Conservation (phyloP, 2,329 filamentous ascomycete genomes). For the Pseudopyricularia cyperi region DNA sequence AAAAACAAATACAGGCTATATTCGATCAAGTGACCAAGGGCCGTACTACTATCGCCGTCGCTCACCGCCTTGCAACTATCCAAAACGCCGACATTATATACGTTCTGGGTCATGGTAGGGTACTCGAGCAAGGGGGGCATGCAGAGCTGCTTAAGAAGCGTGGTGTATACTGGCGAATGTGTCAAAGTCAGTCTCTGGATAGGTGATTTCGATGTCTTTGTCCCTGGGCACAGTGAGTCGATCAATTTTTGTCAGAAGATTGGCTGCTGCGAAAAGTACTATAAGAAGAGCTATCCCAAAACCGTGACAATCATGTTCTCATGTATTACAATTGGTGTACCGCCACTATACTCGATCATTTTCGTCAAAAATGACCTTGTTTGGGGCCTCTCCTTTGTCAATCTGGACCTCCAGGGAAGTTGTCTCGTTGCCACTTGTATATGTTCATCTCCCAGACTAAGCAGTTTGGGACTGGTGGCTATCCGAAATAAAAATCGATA, state of each 20-base stretch:
- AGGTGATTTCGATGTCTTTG: conserved; percentile 15
- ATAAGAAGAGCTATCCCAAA: too few species aligned
- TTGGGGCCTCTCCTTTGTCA: too few species aligned
- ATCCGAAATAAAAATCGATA: too few species aligned
- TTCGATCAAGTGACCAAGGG: conserved; percentile 49
- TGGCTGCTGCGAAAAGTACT: too few species aligned
- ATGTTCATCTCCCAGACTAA: too few species aligned
- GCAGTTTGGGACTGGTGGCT: too few species aligned
- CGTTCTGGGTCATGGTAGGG: conserved; percentile 54
- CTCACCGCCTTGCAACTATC: conserved; percentile 44
- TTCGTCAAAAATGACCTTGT: too few species aligned
- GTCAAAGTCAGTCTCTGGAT: conserved; percentile 45
- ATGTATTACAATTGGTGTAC: too few species aligned
- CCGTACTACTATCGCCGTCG: conserved; percentile 59
- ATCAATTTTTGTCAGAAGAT: not conserved
- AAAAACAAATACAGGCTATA: conserved; percentile 49
- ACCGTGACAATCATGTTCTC: too few species aligned
- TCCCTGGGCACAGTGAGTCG: not conserved
- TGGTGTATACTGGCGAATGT: conserved; percentile 47
- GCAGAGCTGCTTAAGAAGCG: conserved; percentile 33
- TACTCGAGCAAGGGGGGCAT: conserved; percentile 41
- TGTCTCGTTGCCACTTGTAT: too few species aligned
- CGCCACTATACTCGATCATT: too few species aligned
- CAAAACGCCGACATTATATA: conserved; percentile 38
- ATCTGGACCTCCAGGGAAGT: too few species aligned